Percentiles rank a stretch among this genome's conserved stretches.
These are phyloP conservation scores for Blastocystis hominis DNA, from an alignment of 352 stramenopile genomes.

Conservation along the genomic window DNA sequence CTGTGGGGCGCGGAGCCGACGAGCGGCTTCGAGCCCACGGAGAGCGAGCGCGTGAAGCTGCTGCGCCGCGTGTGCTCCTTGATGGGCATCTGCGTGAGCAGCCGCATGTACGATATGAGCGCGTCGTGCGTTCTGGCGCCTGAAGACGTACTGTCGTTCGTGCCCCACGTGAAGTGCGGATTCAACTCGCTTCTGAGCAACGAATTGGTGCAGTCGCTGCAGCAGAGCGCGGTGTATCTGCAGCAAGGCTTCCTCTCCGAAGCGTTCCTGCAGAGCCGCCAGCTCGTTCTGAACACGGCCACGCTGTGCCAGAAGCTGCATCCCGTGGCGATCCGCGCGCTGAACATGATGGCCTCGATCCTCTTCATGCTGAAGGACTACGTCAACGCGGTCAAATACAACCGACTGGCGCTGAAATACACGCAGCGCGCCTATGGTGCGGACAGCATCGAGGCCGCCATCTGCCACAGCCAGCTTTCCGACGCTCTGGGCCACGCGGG, in stretches of 20 bases:
- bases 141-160: neutral
- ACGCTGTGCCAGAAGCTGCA: conserved; percentile 29
- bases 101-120: neutral
- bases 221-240: neutral
- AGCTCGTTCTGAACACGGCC: conserved; percentile 8
- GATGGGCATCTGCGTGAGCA: neutral
- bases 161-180: conserved; percentile 8
- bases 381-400: conserved; percentile 33
- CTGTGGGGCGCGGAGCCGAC: neutral
- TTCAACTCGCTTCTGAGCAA: neutral
- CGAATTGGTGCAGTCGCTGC: neutral
- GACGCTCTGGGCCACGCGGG: neutral
- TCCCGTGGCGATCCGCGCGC: conserved; percentile 12
- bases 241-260: neutral
- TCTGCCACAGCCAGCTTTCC: conserved; percentile 41
- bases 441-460: conserved; percentile 31
- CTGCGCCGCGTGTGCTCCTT: conserved; percentile 35
- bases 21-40: neutral
- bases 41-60: conserved; percentile 41
- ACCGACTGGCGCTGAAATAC: conserved; percentile 35
- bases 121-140: neutral
- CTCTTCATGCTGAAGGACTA: conserved; percentile 43
- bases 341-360: conserved; percentile 34
- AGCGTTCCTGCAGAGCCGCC: conserved; percentile 3
- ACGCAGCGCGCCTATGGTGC: conserved; percentile 3